Evolutionary conservation across 495 filamentous ascomycete species (phyloP).

Genomic region (Melanomma pulvis-pyrius): DNA sequence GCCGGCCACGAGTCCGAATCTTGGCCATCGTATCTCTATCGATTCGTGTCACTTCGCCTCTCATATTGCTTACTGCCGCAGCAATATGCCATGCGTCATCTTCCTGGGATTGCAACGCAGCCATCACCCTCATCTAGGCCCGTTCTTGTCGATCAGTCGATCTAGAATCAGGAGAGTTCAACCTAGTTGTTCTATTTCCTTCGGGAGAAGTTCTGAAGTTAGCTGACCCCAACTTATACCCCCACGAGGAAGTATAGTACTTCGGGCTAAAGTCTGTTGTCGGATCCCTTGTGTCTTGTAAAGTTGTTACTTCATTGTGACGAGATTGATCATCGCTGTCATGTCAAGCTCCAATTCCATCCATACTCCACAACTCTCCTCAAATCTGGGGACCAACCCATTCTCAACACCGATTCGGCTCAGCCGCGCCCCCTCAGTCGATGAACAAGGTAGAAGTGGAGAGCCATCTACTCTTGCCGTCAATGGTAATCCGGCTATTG

Average conservation of each 20-base stretch:
- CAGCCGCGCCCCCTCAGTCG: conserved; percentile 30
- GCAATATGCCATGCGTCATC: conserved; percentile 13
- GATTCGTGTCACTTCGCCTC: neutral
- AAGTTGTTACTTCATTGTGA: neutral
- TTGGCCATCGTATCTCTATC: neutral
- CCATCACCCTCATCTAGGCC: neutral
- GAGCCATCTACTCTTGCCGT: conserved; percentile 16
- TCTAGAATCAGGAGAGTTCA: neutral
- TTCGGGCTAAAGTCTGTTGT: conserved; percentile 21
- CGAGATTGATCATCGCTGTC: neutral
- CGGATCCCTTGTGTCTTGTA: conserved; percentile 9
- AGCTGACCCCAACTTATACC: neutral
- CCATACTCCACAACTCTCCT: conserved; percentile 15
- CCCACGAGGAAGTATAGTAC: conserved; percentile 14
- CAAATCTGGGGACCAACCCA: conserved; percentile 30
- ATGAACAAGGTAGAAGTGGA: conserved; percentile 17
- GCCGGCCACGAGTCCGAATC: neutral
- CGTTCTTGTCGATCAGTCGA: conserved; percentile 6
- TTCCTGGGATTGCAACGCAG: neutral
- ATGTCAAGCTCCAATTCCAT: conserved; percentile 35
- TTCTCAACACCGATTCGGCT: conserved; percentile 32
- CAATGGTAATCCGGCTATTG: conserved; percentile 2
- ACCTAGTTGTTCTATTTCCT: neutral
- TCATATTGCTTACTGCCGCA: neutral
- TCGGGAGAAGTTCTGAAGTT: neutral